Evolutionary conservation across 2,329 filamentous ascomycete species (phyloP).

Genomic region (Pseudogymnoascus verrucosus): DNA sequence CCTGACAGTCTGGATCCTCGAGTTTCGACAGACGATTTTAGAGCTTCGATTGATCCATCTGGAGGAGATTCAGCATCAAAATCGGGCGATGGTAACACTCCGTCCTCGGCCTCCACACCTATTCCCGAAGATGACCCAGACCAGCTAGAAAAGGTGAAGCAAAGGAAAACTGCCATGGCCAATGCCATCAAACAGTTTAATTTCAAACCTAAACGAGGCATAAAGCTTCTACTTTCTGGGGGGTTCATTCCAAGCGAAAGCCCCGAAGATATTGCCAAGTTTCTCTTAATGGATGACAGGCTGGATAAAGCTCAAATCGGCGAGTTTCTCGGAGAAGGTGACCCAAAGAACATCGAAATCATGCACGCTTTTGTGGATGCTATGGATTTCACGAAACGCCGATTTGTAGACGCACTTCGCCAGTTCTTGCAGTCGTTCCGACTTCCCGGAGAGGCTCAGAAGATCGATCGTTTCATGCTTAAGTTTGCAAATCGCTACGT

Average conservation of each 20-base stretch:
- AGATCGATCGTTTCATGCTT: constrained; percentile 98
- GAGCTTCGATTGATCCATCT: constrained; percentile 72
- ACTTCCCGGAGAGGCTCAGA: constrained; percentile 90
- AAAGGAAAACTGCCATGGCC: constrained; percentile 81
- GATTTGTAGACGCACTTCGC: constrained; percentile 86
- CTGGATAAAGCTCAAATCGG: constrained; percentile 89
- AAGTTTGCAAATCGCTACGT: constrained; percentile 98
- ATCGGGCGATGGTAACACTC: constrained; percentile 44
- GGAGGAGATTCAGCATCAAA: constrained; percentile 53
- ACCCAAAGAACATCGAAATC: constrained; percentile 85
- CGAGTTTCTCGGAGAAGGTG: constrained; percentile 90
- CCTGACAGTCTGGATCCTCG: constrained; percentile 42
- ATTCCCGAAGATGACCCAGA: constrained; percentile 81
- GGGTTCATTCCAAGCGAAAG: constrained; percentile 78
- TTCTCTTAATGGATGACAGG: constrained; percentile 72
- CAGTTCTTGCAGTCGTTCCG: constrained; percentile 93
- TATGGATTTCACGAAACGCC: constrained; percentile 87
- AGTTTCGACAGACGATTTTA: constrained; percentile 45
- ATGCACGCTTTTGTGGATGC: constrained; percentile 97
- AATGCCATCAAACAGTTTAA: constrained; percentile 92
- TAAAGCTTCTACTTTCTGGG: constrained; percentile 74
- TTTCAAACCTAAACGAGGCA: constrained; percentile 91
- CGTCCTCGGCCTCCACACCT: constrained; percentile 57
- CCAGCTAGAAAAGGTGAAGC: constrained; percentile 90
- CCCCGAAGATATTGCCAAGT: constrained; percentile 75